Evolutionary conservation across 441 rosid species (phyloP), one percentile per base, ranked within the genome.

Genomic region (Jatropha podagrica): DNA sequence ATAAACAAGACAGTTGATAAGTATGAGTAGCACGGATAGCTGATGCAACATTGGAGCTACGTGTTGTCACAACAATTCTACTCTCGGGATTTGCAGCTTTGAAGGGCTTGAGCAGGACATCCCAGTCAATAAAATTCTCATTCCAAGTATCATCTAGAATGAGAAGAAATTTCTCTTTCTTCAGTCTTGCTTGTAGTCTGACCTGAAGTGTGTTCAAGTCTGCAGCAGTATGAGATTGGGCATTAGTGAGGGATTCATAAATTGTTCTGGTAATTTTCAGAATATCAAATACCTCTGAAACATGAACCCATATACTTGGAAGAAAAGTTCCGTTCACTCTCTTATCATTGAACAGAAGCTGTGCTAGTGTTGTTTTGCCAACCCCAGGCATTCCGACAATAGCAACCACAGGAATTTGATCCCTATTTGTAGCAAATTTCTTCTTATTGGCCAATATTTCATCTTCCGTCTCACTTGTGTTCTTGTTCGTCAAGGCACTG

Each of bases 331-430:
- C 2, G 8, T 8, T n/a, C 55, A 66, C 70, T 0, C 9, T 9
- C 32, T 7, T 4, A 10, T 18, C n/a, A 46, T 66, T 66, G 37
- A 66, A 66, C 41, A 66, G 12, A 44, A 9, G 38, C 13, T 66
- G 70, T 44, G 55, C 70, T 3, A 66, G 38, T 15, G 70, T 23
- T 11, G 70, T 66, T 66, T 66, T 66, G 9, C 70, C 70, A 46
- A 66, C 55, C 0, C 70, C 70, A 20, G 70, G 70, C 70, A 66
- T 66, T 6, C 70, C 70, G 1, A 66, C 55, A 41, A 66, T 46
- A 1, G 70, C 70, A 46, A 66, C 7, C 18, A 66, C 9, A 4
- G 55, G 55, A 17, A 46, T 44, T 12, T 44, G 18, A 18, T 20
- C 5, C 2, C 18, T 3, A 15, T 11, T n/a, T 40, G 4, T 7